A percentile compares a stretch with the other conserved stretches of the same genome.
These are phyloP conservation scores for Aspergillus pseudoviridinutans DNA, from an alignment of 2,329 filamentous ascomycete genomes.

Conservation along the genomic window DNA sequence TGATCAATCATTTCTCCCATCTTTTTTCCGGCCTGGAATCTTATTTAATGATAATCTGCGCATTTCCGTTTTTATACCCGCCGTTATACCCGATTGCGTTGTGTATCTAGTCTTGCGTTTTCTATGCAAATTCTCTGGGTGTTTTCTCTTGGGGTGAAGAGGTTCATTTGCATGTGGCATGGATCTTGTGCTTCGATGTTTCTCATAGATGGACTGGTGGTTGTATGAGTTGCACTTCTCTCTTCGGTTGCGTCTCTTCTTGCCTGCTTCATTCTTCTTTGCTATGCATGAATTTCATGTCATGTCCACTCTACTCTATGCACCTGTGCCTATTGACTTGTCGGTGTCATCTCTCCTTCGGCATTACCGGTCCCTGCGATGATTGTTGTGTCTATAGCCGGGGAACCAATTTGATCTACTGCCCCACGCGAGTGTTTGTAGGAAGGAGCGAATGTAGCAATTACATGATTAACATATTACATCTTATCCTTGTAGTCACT, in stretches of 20 bases:
- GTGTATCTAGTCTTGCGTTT: conserved; percentile 12
- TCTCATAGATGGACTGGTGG: not conserved
- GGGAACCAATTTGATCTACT: conserved; percentile 9
- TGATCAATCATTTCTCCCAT: conserved; percentile 5
- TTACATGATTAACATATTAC: too few species aligned
- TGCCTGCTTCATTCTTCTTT: not conserved
- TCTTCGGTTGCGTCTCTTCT: not conserved
- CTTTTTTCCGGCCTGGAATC: conserved; percentile 14
- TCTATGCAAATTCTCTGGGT: conserved; percentile 11
- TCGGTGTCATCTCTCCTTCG: not conserved
- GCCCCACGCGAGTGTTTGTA: not conserved
- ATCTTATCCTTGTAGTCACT: too few species aligned
- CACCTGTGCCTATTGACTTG: too few species aligned
- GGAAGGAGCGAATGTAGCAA: not conserved
- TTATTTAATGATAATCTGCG: conserved; percentile 30
- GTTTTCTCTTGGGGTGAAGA: conserved; percentile 8
- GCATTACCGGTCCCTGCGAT: not conserved
- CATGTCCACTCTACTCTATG: not conserved
- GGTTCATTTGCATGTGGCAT: conserved; percentile 1
- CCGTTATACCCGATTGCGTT: conserved; percentile 30
- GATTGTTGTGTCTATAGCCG: not conserved
- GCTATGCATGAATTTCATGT: not conserved
- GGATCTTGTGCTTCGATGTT: not conserved
- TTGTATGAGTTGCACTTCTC: not conserved
- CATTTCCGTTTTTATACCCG: conserved; percentile 33